A percentile compares a stretch with the other conserved stretches of the same genome.
phyloP scores from a whole-genome alignment of 2,329 filamentous ascomycete genomes.

The Acrodontium crateriforme region DNA sequence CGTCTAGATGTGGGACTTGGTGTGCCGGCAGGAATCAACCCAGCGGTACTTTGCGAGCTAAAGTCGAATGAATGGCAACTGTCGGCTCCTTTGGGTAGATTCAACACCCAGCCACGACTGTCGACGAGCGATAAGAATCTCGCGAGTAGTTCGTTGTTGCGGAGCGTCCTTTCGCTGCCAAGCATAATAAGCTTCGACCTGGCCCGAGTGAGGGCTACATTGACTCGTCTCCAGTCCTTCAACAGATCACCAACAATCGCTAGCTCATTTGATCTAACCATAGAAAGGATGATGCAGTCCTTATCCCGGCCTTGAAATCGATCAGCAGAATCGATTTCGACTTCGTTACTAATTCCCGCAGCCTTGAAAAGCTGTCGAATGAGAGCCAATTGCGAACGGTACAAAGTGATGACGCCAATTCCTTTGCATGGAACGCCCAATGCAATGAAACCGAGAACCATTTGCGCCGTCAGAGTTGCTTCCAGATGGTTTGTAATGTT shows the following conservation, averaged over 20 bases:
- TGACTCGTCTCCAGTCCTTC: constrained; percentile 83
- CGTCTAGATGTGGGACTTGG: neutral
- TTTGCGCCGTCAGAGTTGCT: constrained; percentile 59
- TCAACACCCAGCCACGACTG: constrained; percentile 61
- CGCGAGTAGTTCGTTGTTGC: constrained; percentile 56
- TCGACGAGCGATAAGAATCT: constrained; percentile 69
- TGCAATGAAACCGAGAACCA: constrained; percentile 65
- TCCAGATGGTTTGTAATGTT: constrained; percentile 84
- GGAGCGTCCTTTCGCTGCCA: constrained; percentile 68
- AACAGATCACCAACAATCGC: constrained; percentile 80
- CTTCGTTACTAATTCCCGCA: constrained; percentile 33
- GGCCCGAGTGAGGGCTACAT: constrained; percentile 87
- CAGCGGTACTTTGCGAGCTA: constrained; percentile 11
- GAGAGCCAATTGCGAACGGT: constrained; percentile 78
- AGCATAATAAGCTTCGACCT: constrained; percentile 84
- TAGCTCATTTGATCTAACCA: constrained; percentile 75
- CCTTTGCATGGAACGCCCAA: constrained; percentile 60
- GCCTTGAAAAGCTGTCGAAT: constrained; percentile 53
- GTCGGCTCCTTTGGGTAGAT: constrained; percentile 35
- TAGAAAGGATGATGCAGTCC: constrained; percentile 73
- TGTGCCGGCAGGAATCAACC: constrained; percentile 1
- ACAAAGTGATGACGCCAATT: constrained; percentile 93
- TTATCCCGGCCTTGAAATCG: constrained; percentile 96
- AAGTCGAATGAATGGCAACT: constrained; percentile 13
- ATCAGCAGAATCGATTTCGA: constrained; percentile 95